phyloP scores from a whole-genome alignment of 1,139 yeast species.

The Suhomyces wounanorum region DNA sequence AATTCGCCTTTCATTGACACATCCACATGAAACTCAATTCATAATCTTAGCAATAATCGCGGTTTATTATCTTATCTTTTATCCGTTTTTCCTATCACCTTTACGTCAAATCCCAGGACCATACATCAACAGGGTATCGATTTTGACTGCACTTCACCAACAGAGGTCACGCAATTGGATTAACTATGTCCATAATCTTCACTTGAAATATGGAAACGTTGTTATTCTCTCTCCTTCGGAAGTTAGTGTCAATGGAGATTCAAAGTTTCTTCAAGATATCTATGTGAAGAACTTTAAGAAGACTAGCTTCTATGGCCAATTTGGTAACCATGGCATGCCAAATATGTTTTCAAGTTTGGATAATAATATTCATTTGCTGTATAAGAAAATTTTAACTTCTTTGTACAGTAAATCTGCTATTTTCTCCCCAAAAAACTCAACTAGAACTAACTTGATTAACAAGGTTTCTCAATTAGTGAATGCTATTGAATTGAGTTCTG shows the following conservation, averaged over 20 bases:
- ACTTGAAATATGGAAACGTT: conserved; percentile 56
- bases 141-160: conserved; percentile 49
- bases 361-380: conserved; percentile 49
- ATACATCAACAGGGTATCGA: conserved; percentile 48
- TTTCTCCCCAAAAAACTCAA: conserved; percentile 32
- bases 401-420: conserved; percentile 53
- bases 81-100: conserved; percentile 54
- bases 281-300: conserved; percentile 63
- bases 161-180: conserved; percentile 60
- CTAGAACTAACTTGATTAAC: conserved; percentile 27
- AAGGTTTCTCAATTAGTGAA: conserved; percentile 29
- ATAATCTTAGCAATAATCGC: conserved; percentile 6
- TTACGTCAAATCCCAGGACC: conserved; percentile 65
- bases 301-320: conserved; percentile 60
- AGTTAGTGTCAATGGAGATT: conserved; percentile 56
- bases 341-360: conserved; percentile 62
- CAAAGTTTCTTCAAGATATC: conserved; percentile 53
- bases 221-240: conserved; percentile 65
- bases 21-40: conserved; percentile 4
- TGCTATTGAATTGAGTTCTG: conserved; percentile 33
- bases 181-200: conserved; percentile 50
- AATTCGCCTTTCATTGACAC: not conserved
- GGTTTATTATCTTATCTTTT: conserved; percentile 35
- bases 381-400: conserved; percentile 49
- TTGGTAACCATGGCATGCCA: conserved; percentile 56